These are phyloP conservation scores for Magnusiomyces ingens DNA, from an alignment of 1,139 yeast species.

Conservation along the genomic window DNA sequence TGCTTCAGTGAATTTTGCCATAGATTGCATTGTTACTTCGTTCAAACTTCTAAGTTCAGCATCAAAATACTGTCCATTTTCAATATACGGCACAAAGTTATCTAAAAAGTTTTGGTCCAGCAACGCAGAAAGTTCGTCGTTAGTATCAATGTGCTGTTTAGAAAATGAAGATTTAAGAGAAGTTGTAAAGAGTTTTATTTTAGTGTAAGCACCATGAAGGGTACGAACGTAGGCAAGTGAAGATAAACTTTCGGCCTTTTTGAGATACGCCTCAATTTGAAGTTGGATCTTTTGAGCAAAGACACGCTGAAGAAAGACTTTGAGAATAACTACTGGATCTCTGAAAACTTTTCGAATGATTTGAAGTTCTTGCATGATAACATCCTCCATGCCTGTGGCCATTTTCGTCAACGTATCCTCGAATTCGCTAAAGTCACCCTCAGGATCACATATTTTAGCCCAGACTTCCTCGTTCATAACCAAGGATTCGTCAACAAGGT, in stretches of 20 bases:
- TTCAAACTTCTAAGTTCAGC: constrained; percentile 67
- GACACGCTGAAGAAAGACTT: constrained; percentile 65
- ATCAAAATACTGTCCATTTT: constrained; percentile 62
- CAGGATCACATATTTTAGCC: constrained; percentile 44
- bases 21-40: constrained; percentile 45
- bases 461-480: constrained; percentile 39
- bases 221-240: constrained; percentile 73
- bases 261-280: constrained; percentile 56
- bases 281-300: constrained; percentile 70
- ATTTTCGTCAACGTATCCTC: constrained; percentile 37
- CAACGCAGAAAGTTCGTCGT: constrained; percentile 46
- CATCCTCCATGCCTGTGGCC: constrained; percentile 39
- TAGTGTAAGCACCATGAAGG: constrained; percentile 56
- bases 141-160: constrained; percentile 34
- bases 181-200: constrained; percentile 57
- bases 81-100: constrained; percentile 62
- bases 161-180: constrained; percentile 55
- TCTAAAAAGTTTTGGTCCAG: constrained; percentile 70
- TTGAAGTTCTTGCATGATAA: constrained; percentile 63
- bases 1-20: constrained; percentile 23
- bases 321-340: constrained; percentile 58
- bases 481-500: constrained; percentile 33
- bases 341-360: constrained; percentile 69
- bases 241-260: constrained; percentile 57
- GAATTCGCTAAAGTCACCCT: constrained; percentile 35